Base-by-base conservation (phyloP, 2,329 filamentous ascomycete species). In the Penicillium corylophilum region DNA sequence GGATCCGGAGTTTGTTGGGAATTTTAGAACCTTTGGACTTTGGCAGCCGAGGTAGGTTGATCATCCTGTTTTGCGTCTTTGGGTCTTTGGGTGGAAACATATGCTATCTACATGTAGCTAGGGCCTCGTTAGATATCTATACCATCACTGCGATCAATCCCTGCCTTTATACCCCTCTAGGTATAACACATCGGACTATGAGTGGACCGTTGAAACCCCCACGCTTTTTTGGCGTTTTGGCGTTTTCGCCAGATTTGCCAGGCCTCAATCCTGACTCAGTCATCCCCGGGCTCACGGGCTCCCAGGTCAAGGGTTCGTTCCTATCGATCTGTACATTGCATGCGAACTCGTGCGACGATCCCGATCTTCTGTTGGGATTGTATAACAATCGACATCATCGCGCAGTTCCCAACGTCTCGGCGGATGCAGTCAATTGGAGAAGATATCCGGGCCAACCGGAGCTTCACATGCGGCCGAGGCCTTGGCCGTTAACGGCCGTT, bases 381-480 rank as follows among this genome's bases (percentile, higher is more conserved):
- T 31, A 1, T 29, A n/a, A 43, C 31, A n/a, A 13, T 29, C 18
- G 8, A 48, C 28, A 39, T 42, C 50, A n/a, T 29, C n/a, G 40
- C 42, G 20, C 29, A 44, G 28, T 29, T 44, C 59, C 59, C 59
- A 62, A 60, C 55, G 51, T n/a, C 48, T 56, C 39, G 41, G 26
- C 16, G 31, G 3, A 33, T 28, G 15, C 16, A 24, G 44, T 44
- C 50, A 28, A 50, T 49, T 18, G 22, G 26, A 33, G 42, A 38
- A 29, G 20, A 26, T 29, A 26, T 16, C 15, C 20, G 24, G 49
- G 39, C 44, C 38, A 43, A 43, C 24, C 40, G 31, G 49, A 39
- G 16, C 7, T 48, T 62, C 61, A 63, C 61, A 61, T 63, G 61
- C 54, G 44, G 54, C 59, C 59, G 59, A 60, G 61, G 59, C 43